Conservation (phyloP, 768 basidiomycete species). For the Trametes cingulata region DNA sequence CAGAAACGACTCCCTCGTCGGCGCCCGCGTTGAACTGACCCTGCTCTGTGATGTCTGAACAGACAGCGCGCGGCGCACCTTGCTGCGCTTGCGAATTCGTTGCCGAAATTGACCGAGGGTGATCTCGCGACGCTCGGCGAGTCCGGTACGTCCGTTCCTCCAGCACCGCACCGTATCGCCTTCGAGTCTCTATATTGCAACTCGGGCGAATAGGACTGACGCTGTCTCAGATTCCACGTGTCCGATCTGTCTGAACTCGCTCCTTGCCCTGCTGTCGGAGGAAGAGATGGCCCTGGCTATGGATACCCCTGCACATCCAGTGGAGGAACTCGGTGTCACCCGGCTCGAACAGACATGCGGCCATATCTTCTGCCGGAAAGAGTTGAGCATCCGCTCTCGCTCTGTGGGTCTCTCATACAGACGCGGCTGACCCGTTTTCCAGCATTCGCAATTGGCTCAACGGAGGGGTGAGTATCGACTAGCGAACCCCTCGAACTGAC, state of each 20-base stretch:
- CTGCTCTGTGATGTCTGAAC: background rate
- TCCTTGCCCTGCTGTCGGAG: constrained; percentile 67
- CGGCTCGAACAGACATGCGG: constrained; percentile 44
- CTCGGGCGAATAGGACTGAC: background rate
- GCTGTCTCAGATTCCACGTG: constrained; percentile 59
- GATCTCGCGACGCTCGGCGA: constrained; percentile 25
- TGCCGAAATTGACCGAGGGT: constrained; percentile 28
- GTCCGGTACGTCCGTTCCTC: constrained; percentile 12
- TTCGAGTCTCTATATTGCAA: background rate
- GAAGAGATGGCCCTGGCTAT: constrained; percentile 73
- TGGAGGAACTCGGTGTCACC: constrained; percentile 72
- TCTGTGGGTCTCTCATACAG: background rate
- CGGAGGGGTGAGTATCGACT: constrained; percentile 49
- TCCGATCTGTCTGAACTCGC: constrained; percentile 73
- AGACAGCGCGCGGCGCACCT: constrained; percentile 13
- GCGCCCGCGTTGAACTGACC: background rate
- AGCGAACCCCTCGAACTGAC: no score
- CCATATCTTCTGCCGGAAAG: constrained; percentile 80
- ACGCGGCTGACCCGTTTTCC: background rate
- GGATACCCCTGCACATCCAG: constrained; percentile 75
- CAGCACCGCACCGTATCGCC: background rate
- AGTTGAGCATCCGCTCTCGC: constrained; percentile 48
- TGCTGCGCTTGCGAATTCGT: constrained; percentile 6
- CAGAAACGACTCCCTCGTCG: background rate
- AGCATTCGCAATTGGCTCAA: constrained; percentile 68